Percentiles rank a stretch among this genome's conserved stretches.
phyloP scores from a whole-genome alignment of 441 rosid species.

The Eruca vesicaria region DNA sequence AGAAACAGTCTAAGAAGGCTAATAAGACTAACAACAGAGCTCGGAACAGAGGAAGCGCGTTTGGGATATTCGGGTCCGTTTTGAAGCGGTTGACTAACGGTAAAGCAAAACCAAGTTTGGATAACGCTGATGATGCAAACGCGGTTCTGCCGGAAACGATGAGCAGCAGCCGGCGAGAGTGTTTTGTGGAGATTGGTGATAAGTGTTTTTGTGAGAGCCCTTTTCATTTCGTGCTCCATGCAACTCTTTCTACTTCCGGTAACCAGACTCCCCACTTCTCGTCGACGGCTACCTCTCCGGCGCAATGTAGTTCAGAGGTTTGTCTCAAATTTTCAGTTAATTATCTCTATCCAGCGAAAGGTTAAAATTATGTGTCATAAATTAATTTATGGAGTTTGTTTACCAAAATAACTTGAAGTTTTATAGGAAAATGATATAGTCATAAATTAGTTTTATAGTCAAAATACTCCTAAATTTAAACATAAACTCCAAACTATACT shows the following conservation, averaged over 20 bases:
- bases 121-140: constrained; percentile 14
- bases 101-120: constrained; percentile 33
- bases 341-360: background rate
- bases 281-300: constrained; percentile 64
- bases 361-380: too few species aligned
- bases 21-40: constrained; percentile 24
- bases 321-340: constrained; percentile 29
- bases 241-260: constrained; percentile 52
- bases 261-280: constrained; percentile 61
- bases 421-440: too few species aligned
- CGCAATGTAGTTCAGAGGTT: constrained; percentile 49
- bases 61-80: constrained; percentile 55
- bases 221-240: constrained; percentile 60
- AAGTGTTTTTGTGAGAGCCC: constrained; percentile 61
- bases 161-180: constrained; percentile 37
- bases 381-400: too few species aligned
- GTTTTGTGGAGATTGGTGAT: constrained; percentile 35
- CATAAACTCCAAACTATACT: background rate
- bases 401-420: too few species aligned
- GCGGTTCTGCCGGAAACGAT: constrained; percentile 16
- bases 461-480: background rate
- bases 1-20: constrained; percentile 33
- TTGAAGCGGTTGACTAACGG: constrained; percentile 51
- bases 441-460: too few species aligned
- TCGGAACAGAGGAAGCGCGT: constrained; percentile 36